A percentile compares a stretch with the other conserved stretches of the same genome.
Conservation (phyloP, 2,329 filamentous ascomycete genomes). For the Ampelomyces quisqualis region DNA sequence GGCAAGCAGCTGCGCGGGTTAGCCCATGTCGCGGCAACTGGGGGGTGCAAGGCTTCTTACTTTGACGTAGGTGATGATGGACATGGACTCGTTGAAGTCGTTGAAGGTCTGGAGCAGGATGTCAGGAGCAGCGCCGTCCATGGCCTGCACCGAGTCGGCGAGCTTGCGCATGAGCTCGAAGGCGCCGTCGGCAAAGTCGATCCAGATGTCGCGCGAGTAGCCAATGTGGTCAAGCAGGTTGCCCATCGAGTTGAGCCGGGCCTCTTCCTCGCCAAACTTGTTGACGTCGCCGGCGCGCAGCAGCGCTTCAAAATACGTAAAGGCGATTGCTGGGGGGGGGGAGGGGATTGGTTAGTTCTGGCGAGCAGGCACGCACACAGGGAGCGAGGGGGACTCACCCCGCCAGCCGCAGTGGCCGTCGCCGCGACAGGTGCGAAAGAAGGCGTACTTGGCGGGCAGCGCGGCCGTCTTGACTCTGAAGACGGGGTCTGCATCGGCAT, state of each 20-base stretch:
- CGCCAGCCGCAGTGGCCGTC: constrained; percentile 98
- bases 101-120: constrained; percentile 72
- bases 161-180: constrained; percentile 67
- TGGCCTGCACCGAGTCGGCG: constrained; percentile 55
- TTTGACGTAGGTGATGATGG: constrained; percentile 81
- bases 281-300: constrained; percentile 65
- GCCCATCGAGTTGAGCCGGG: constrained; percentile 70
- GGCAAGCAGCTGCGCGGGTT: constrained; percentile 65
- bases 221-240: constrained; percentile 69
- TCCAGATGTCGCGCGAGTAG: constrained; percentile 68
- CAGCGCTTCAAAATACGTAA: constrained; percentile 88
- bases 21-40: constrained; percentile 8
- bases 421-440: constrained; percentile 83
- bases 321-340: constrained; percentile 71
- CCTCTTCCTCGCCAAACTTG: constrained; percentile 68
- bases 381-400: constrained; percentile 61
- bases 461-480: constrained; percentile 85
- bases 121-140: constrained; percentile 54
- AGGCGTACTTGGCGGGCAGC: constrained; percentile 78
- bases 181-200: constrained; percentile 81
- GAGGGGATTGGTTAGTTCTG: constrained; percentile 40
- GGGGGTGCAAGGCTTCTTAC: constrained; percentile 44
- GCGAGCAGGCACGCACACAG: constrained; percentile 1
- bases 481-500: constrained; percentile 80
- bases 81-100: constrained; percentile 63